Base-by-base conservation (phyloP, 1,139 yeast genomes). In the Pneumocystis jirovecii region DNA sequence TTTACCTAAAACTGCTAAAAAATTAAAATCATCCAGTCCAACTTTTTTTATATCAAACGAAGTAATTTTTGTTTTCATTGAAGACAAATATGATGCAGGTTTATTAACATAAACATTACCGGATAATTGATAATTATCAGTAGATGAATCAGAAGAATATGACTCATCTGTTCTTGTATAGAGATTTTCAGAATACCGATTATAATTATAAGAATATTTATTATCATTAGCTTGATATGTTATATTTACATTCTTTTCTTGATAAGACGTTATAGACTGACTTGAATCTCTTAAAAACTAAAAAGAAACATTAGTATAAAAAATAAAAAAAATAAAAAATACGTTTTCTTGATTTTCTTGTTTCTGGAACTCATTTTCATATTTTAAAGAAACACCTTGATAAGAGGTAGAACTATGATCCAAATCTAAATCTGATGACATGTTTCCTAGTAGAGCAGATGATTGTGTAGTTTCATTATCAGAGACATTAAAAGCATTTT, bases 1-100 rank as follows among this genome's bases (percentile, higher is more conserved):
- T 69, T 85, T 83, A 0, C 97, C 97, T n/a, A 90, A 78, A 0
- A 89, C 95, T 74, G 85, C 86, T 12, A 90, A 76, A 1, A 88
- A 87, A 69, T 82, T 85, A 71, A 90, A 90, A 73, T 90, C 96
- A 1, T 78, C 71, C 0, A 83, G 79, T 7, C 66, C 69, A 69
- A 74, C 69, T 72, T 76, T 69, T 44, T 65, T 37, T 65, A 67
- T 29, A 67, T 68, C 17, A 64, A 69, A 59, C 70, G 70, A 61
- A 65, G 57, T 12, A 50, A 50, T 25, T 7, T n/a, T 21, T 12
- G 57, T 50, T 50, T 29, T 25, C 19, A 40, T 40, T 8, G 57
- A 50, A 12, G 57, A 7, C 10, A 21, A 31, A 50, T 25, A 50
- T 21, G 57, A 12, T 25, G 57, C 12, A 21, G 57, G 34, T 6